These are phyloP conservation scores for Inosperma sp. DNA, from an alignment of 768 basidiomycete genomes.

Conservation along the genomic window DNA sequence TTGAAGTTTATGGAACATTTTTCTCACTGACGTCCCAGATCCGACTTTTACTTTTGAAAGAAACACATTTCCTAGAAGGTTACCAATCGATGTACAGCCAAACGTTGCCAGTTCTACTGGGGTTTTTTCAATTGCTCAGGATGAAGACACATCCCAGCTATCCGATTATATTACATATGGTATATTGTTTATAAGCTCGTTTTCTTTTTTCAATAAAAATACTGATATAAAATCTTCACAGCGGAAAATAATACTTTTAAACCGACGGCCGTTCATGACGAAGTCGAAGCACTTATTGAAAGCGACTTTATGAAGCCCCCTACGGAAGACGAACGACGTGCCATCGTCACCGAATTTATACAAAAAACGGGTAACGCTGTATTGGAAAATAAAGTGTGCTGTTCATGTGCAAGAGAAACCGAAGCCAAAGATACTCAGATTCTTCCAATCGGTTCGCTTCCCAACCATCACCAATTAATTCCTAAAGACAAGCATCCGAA, in stretches of 20 bases:
- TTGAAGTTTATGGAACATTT: too few relatives aligned
- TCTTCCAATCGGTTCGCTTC: neutral
- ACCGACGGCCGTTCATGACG: too few relatives aligned
- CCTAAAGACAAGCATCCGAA: neutral
- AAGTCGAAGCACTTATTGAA: neutral
- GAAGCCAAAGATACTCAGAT: neutral
- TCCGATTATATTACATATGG: neutral
- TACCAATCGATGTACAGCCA: too few relatives aligned
- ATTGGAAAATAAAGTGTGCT: neutral
- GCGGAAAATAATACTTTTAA: too few relatives aligned
- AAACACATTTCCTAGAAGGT: too few relatives aligned
- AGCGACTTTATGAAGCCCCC: neutral
- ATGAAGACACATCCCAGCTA: too few relatives aligned
- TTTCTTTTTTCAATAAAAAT: too few relatives aligned
- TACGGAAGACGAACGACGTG: neutral
- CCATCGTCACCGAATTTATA: neutral
- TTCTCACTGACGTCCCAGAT: too few relatives aligned
- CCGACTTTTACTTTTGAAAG: too few relatives aligned
- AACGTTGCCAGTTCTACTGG: too few relatives aligned
- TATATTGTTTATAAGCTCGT: neutral
- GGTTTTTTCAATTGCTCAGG: too few relatives aligned
- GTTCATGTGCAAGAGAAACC: neutral
- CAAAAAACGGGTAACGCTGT: neutral
- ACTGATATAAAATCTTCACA: too few relatives aligned
- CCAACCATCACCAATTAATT: neutral